Conservation (phyloP, 306 rosid genomes). For the Vigna reflexopilosa region DNA sequence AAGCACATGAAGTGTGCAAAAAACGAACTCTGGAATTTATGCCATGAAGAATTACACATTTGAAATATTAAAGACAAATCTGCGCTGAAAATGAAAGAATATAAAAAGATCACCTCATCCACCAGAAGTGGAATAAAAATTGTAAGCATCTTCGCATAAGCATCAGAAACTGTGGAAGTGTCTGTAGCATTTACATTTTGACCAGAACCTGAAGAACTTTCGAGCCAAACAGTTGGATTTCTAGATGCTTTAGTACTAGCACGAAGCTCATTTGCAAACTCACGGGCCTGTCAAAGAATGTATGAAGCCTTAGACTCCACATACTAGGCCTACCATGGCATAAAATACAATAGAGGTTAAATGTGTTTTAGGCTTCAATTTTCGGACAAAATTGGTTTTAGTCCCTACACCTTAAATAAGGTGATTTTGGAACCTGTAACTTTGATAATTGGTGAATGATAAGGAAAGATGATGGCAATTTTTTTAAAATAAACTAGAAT, state of each 20-base stretch:
- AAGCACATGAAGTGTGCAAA: slow-evolving; percentile 99
- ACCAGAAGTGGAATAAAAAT: slow-evolving; percentile 97
- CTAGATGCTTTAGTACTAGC: slow-evolving; percentile 98
- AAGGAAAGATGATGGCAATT: too few species aligned
- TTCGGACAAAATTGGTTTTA: background rate
- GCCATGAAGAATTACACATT: slow-evolving; percentile 45
- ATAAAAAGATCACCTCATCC: slow-evolving; percentile 77
- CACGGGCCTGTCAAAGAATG: slow-evolving; percentile 80
- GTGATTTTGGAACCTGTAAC: background rate
- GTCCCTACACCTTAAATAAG: background rate
- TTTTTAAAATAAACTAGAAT: too few species aligned
- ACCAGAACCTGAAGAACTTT: slow-evolving; percentile 88
- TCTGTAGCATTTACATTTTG: slow-evolving; percentile 91
- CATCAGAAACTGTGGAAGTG: slow-evolving; percentile 94
- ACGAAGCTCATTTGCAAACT: slow-evolving; percentile 98
- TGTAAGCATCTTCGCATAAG: slow-evolving; percentile 97
- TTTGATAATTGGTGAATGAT: background rate
- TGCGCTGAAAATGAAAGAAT: slow-evolving; percentile 33
- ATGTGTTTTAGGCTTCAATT: background rate
- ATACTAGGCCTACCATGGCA: slow-evolving; percentile 19
- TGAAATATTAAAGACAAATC: slow-evolving; percentile 27
- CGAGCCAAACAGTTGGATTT: slow-evolving; percentile 97
- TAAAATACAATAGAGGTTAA: background rate
- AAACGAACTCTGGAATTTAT: slow-evolving; percentile 85
- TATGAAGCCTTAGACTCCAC: slow-evolving; percentile 32